Evolutionary conservation across 2,329 filamentous ascomycete species (phyloP).

Genomic region (Colletotrichum sp.): DNA sequence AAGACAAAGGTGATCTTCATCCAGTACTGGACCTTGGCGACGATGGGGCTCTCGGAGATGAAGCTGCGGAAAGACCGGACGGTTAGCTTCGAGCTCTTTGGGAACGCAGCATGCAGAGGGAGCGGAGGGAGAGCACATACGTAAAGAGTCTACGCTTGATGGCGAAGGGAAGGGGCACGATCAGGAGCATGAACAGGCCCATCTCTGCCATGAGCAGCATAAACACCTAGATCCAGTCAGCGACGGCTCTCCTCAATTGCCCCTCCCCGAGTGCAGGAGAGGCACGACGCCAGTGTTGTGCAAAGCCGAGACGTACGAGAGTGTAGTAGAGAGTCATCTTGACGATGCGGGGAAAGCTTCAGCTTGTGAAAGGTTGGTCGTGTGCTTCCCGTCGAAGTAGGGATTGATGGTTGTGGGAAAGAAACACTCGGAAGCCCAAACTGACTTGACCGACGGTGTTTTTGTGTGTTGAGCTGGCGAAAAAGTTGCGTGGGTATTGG

Average conservation of each 20-base stretch:
- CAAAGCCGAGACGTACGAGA: slow-evolving; percentile 43
- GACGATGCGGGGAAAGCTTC: slow-evolving; percentile 25
- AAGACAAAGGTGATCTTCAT: slow-evolving; percentile 99
- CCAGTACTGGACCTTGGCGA: slow-evolving; percentile 96
- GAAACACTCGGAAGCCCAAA: slow-evolving; percentile 17
- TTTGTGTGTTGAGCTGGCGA: not conserved
- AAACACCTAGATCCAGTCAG: slow-evolving; percentile 70
- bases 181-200: slow-evolving; percentile 78
- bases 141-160: slow-evolving; percentile 85
- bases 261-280: not conserved
- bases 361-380: slow-evolving; percentile 2
- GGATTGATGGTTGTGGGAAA: not conserved
- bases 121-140: slow-evolving; percentile 42
- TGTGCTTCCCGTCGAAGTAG: not conserved
- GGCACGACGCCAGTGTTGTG: not conserved
- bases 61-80: slow-evolving; percentile 60
- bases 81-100: not conserved
- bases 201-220: slow-evolving; percentile 84
- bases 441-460: slow-evolving; percentile 17
- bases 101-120: not conserved
- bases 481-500: not conserved
- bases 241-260: not conserved
- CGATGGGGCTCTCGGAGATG: slow-evolving; percentile 83
- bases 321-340: slow-evolving; percentile 66
- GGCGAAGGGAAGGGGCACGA: slow-evolving; percentile 88